These are phyloP conservation scores for Halophytophthora batemanensis DNA, from an alignment of 352 stramenopile genomes.

Conservation along the genomic window DNA sequence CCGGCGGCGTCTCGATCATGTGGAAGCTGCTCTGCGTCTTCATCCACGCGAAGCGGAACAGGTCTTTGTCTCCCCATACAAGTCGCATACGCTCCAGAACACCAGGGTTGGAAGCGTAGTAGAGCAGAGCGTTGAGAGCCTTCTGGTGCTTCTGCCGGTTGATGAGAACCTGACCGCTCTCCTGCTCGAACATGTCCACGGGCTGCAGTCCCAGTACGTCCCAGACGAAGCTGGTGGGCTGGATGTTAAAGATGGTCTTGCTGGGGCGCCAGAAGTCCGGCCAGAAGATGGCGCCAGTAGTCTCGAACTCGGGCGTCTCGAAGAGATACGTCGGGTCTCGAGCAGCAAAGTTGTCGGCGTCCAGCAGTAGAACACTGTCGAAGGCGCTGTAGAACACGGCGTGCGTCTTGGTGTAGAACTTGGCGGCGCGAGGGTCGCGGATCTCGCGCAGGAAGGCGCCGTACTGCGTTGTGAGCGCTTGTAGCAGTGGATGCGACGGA, in stretches of 20 bases:
- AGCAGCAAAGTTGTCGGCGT: conserved; percentile 58
- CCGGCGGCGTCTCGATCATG: conserved; percentile 53
- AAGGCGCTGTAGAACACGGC: conserved; percentile 58
- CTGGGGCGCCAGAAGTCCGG: conserved; percentile 68
- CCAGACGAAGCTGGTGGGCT: conserved; percentile 62
- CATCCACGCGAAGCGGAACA: conserved; percentile 79
- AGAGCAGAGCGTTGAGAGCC: conserved; percentile 65
- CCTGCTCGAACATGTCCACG: conserved; percentile 79
- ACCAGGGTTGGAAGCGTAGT: conserved; percentile 44
- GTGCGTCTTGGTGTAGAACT: conserved; percentile 56
- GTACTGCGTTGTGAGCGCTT: conserved; percentile 20
- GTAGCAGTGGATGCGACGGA: conserved; percentile 31
- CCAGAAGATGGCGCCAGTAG: conserved; percentile 54
- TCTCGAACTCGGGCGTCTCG: conserved; percentile 25
- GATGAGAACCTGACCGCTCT: conserved; percentile 72
- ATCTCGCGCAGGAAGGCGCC: conserved; percentile 49
- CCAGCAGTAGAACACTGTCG: conserved; percentile 55
- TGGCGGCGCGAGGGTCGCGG: conserved; percentile 24
- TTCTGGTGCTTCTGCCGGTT: conserved; percentile 37
- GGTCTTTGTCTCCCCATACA: conserved; percentile 76
- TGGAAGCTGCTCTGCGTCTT: conserved; percentile 58
- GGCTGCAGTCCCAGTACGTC: conserved; percentile 51
- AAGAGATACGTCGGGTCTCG: conserved; percentile 53
- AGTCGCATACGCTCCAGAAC: conserved; percentile 49
- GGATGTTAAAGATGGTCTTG: conserved; percentile 80